Percentiles rank a stretch among this genome's conserved stretches.
Conservation (phyloP, 2,329 filamentous ascomycete genomes). For the Cladosporium oxysporum region DNA sequence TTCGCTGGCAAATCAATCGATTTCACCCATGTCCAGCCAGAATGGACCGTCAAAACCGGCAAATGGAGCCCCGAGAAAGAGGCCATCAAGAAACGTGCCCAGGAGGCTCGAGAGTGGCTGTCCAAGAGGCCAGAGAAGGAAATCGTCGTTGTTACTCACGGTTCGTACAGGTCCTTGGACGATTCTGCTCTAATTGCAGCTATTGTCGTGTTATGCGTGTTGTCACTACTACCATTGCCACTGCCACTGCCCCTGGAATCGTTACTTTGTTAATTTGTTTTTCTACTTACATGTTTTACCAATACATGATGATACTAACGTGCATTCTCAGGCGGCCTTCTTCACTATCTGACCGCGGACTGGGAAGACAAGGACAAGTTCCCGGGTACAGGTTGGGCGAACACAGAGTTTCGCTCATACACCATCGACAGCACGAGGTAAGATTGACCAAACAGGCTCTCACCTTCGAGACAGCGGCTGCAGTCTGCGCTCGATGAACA, state of each 20-base stretch:
- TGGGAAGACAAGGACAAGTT: constrained; percentile 62
- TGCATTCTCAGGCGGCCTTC: constrained; percentile 55
- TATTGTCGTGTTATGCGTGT: not conserved
- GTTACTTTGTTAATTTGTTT: not conserved
- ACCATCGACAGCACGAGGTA: constrained; percentile 49
- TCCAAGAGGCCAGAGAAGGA: constrained; percentile 59
- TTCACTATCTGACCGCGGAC: constrained; percentile 84
- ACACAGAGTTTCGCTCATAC: constrained; percentile 72
- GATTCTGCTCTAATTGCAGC: constrained; percentile 3
- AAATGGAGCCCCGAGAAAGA: constrained; percentile 48
- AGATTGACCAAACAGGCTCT: not conserved
- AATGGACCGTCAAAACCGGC: constrained; percentile 69
- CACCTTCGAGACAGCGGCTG: not conserved
- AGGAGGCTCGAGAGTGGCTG: constrained; percentile 62
- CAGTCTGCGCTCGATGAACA: not conserved
- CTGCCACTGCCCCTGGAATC: not conserved
- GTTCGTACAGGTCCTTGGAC: constrained; percentile 38
- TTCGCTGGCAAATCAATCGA: constrained; percentile 65
- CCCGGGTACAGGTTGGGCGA: constrained; percentile 68
- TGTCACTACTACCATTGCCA: not conserved
- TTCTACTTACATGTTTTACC: not conserved
- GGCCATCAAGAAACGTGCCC: constrained; percentile 63
- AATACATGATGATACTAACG: not conserved
- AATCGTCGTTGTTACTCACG: constrained; percentile 77
- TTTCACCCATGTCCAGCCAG: constrained; percentile 56